A percentile compares a stretch with the other conserved stretches of the same genome.
phyloP scores from a whole-genome alignment of 179 eudicot genomes.

The Corrigiola litoralis region DNA sequence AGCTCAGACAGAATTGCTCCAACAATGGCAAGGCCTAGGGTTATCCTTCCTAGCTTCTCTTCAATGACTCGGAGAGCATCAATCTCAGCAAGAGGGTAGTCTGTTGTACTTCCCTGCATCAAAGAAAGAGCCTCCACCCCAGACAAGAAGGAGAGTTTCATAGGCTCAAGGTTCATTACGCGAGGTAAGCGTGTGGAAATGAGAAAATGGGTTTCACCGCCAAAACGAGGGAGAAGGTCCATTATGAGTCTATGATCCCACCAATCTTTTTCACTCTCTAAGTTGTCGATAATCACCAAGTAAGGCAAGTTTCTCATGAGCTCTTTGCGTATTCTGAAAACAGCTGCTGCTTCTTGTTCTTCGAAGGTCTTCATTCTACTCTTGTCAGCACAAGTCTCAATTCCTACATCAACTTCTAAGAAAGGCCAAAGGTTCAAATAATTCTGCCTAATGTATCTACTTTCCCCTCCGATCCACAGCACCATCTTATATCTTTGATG shows the following conservation, averaged over 20 bases:
- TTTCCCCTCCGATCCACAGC: constrained; percentile 93
- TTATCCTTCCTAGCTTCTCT: constrained; percentile 91
- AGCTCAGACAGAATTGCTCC: constrained; percentile 93
- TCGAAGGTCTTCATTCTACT: constrained; percentile 72
- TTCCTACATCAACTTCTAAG: constrained; percentile 77
- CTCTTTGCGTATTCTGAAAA: constrained; percentile 78
- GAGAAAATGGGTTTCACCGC: constrained; percentile 89
- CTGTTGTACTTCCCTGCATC: constrained; percentile 69
- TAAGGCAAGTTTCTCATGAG: constrained; percentile 90
- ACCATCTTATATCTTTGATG: constrained; percentile 96
- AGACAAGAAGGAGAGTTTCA: constrained; percentile 82
- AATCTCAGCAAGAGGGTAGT: constrained; percentile 60
- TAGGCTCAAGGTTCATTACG: constrained; percentile 82
- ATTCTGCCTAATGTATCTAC: constrained; percentile 89
- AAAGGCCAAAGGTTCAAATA: constrained; percentile 78
- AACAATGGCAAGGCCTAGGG: constrained; percentile 77
- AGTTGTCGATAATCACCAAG: constrained; percentile 77
- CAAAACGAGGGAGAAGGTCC: constrained; percentile 97
- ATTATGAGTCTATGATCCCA: constrained; percentile 88
- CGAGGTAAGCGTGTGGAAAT: constrained; percentile 76
- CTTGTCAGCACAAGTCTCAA: constrained; percentile 61
- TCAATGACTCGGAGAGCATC: constrained; percentile 82
- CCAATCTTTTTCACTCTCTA: constrained; percentile 96
- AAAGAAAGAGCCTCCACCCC: constrained; percentile 88
- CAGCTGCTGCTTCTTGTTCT: constrained; percentile 87